phyloP scores from a whole-genome alignment of 2,329 filamentous ascomycete species.

The Monilinia fructicola region DNA sequence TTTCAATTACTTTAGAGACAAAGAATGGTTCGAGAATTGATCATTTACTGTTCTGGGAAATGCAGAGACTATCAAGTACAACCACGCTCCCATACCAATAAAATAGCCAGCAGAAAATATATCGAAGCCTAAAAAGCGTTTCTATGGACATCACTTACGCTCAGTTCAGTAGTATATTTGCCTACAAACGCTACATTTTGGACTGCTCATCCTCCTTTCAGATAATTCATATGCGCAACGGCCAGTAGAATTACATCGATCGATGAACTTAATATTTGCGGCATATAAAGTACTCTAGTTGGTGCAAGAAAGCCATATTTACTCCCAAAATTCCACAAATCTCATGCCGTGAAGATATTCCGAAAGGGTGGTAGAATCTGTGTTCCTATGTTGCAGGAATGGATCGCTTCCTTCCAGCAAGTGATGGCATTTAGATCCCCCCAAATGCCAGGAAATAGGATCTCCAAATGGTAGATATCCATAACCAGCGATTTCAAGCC shows the following conservation, averaged over 20 bases:
- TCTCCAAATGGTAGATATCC: too few species aligned
- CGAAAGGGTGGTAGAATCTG: too few species aligned
- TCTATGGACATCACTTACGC: neutral
- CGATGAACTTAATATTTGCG: neutral
- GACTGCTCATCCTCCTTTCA: neutral
- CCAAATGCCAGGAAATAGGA: too few species aligned
- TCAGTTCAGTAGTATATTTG: too few species aligned
- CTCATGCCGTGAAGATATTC: too few species aligned
- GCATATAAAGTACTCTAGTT: neutral
- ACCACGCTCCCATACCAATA: neutral
- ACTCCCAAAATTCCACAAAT: too few species aligned
- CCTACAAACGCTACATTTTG: neutral
- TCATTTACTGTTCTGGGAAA: neutral
- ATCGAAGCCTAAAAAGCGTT: neutral
- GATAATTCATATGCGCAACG: neutral
- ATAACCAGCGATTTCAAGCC: too few species aligned
- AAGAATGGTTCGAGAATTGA: neutral
- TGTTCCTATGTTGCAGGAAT: too few species aligned
- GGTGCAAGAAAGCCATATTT: too few species aligned
- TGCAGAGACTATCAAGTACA: neutral
- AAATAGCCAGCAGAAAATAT: neutral
- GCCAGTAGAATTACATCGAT: neutral
- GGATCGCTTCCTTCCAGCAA: too few species aligned
- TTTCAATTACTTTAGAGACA: neutral
- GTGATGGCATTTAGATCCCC: too few species aligned